Base-by-base conservation (phyloP, 2,329 filamentous ascomycete genomes). In the Mariannaea elegans region DNA sequence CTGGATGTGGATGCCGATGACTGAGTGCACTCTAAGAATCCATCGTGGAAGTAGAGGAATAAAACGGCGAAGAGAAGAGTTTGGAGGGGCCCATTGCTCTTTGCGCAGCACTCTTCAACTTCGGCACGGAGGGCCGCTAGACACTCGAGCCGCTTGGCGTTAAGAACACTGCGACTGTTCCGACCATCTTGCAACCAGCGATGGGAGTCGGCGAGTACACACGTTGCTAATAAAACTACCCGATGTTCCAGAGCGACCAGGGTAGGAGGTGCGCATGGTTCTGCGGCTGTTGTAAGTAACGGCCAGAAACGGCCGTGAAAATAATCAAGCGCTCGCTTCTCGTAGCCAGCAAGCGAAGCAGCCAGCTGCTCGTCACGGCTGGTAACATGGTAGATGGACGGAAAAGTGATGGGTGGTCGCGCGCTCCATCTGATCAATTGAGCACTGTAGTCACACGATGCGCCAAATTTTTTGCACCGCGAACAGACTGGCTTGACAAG, bases 361-460 rank as follows among this genome's bases (percentile, higher is more conserved):
- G 62, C 68, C 46, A 65, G 62, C 29, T 66, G 64, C 59, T 75
- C 69, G 55, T 72, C 65, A 5, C 51, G 63, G 9, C 64, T 68
- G 4, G 70, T 46, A 56, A 75, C 38, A 36, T 67, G 59, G 56
- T 73, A 70, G 34, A 72, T 72, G 5, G 72, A 66, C 0, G 75
- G 71, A 2, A 73, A 61, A 1, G 65, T 61, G 2, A 71, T 73
- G 3, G 72, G 67, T 0, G 75, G 74, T 0, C 76, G 71, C 0
- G 78, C 76, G 49, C 76, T 79, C 79, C 79, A 81, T 56, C 76
- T 72, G 34, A 81, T 71, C 7, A 77, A 67, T 1, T 78, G 71
- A 19, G 75, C 72, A 61, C 76, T 78, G 18, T 70, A 70, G 42
- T 70, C 68, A 36, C 68, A 70, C 2, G 61, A 27, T 7, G 68